phyloP scores from a whole-genome alignment of 2,329 filamentous ascomycete genomes.

The Fusarium falciforme region DNA sequence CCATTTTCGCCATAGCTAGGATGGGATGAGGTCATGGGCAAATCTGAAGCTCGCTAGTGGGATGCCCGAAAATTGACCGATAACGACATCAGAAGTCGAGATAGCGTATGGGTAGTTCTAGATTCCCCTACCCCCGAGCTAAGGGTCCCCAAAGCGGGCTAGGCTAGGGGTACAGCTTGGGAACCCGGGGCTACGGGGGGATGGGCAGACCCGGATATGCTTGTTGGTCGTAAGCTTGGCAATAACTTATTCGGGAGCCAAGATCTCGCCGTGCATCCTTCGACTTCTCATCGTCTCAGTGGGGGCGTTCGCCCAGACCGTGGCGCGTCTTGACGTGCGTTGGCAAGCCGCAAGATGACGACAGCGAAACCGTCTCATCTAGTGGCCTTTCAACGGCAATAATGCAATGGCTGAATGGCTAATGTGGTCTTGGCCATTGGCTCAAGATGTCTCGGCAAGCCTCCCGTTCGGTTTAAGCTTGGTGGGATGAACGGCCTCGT shows the following conservation, averaged over 20 bases:
- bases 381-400: conserved; percentile 2
- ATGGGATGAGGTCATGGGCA: conserved; percentile 22
- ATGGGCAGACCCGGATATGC: neutral
- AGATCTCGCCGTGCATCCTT: neutral
- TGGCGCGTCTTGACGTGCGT: neutral
- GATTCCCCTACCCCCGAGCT: neutral
- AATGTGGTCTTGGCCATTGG: neutral
- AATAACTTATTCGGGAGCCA: conserved; percentile 2
- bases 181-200: neutral
- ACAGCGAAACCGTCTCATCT: neutral
- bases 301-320: conserved; percentile 2
- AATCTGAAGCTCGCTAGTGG: neutral
- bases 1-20: conserved; percentile 23
- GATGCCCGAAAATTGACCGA: neutral
- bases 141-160: neutral
- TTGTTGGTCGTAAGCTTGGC: neutral
- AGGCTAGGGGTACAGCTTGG: neutral
- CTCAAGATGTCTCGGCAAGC: neutral
- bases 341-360: conserved; percentile 11
- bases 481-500: neutral
- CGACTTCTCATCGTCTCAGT: neutral
- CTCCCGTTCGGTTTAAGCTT: neutral
- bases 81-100: conserved; percentile 26
- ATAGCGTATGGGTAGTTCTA: conserved; percentile 27
- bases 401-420: neutral